Base-by-base conservation (phyloP, 139 green algal genomes). In the Chlamydomonas sp. region DNA sequence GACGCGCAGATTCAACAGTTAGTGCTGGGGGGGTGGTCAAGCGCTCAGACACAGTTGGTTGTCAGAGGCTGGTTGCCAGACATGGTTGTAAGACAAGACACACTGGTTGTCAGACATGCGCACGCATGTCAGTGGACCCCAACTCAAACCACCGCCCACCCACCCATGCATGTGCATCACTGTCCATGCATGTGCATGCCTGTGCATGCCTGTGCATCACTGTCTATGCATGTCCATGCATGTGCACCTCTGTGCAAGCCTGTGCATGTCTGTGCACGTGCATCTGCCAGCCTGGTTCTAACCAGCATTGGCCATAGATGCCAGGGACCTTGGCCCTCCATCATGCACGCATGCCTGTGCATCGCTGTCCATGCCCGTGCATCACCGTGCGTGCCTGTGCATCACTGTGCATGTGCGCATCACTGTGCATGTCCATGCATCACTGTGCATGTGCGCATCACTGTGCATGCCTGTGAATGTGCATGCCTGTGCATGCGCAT, bases 251-350 rank as follows among this genome's bases (percentile, higher is more conserved):
- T 54, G 43, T 13, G 43, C 13, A 20, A 13, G 43, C 20, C 20
- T 13, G 43, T 54, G 43, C 43, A 13, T 26, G 43, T 13, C 13
- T 20, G 16, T 26, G 43, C 43, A 54, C 20, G 43, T 54, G 43
- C 16, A 13, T 20, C 13, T 54, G 39, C 83, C 83, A 71, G 86
- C 86, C 30, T 79, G 85, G 72, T 81, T 35, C 2, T 75, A 64
- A 1, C 81, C 81, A 10, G 77, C 74, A 33, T 87, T 87, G 22
- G 81, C 81, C 81, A 87, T 87, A 50, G 48, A 75, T 54, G 13
- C 43, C 43, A 54, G 43, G 43, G 13, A 13, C 43, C 43, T 20
- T 20, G 16, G 16, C 43, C n/a, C n/a, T n/a, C n/a, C n/a, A n/a
- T n/a, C n/a, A n/a, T n/a, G n/a, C n/a, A n/a, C n/a, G n/a, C n/a